Conservation (phyloP, 768 basidiomycete species). For the Suillus lakei region DNA sequence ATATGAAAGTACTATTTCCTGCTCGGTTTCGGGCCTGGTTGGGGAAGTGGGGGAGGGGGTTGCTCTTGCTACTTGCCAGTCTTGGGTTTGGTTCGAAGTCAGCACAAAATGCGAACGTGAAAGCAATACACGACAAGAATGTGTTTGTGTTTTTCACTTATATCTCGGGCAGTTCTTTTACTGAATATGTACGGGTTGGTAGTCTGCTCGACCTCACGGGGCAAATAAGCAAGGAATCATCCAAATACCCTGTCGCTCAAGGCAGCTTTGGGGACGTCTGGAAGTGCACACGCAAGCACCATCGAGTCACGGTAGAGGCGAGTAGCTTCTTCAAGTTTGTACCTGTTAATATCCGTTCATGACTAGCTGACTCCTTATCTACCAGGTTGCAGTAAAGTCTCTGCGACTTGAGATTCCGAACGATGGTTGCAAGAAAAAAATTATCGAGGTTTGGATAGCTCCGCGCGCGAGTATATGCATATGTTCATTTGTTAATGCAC, state of each 20-base stretch:
- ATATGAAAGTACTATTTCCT: background rate
- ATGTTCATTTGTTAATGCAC: background rate
- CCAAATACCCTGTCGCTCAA: slow-evolving; percentile 1
- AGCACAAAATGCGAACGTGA: too few relatives aligned
- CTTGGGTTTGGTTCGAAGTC: background rate
- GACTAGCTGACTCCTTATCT: too few relatives aligned
- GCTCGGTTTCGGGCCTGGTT: background rate
- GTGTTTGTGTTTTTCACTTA: background rate
- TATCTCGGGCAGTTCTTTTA: background rate
- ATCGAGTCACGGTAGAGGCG: background rate
- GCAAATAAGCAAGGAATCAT: background rate
- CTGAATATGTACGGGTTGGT: background rate
- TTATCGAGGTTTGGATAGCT: background rate
- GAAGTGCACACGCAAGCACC: slow-evolving; percentile 21
- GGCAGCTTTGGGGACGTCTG: slow-evolving; percentile 31
- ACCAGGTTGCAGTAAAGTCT: slow-evolving; percentile 2
- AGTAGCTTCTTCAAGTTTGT: background rate
- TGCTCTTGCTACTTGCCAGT: background rate
- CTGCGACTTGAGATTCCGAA: background rate
- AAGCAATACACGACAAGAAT: background rate
- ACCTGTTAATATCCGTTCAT: slow-evolving; percentile 16
- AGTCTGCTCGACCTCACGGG: background rate
- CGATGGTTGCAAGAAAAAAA: background rate
- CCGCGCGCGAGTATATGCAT: too few relatives aligned
- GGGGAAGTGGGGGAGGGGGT: background rate